Evolutionary conservation across 2,329 filamentous ascomycete species (phyloP).

Genomic region (Bipolaris sorokiniana): DNA sequence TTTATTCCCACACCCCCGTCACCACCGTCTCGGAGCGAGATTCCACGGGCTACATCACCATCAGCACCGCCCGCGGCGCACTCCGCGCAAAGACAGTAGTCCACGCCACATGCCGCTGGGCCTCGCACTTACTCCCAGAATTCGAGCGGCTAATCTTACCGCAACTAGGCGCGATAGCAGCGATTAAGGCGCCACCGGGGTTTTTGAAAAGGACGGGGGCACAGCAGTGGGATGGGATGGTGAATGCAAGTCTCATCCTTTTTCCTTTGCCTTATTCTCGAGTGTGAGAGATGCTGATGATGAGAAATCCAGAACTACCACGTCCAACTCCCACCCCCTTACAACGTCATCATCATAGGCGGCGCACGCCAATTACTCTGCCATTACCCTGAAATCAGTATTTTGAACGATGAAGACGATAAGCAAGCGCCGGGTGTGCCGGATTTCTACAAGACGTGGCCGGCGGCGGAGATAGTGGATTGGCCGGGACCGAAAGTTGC

Average conservation of each 20-base stretch:
- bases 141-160: slow-evolving; percentile 14
- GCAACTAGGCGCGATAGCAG: slow-evolving; percentile 5
- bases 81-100: slow-evolving; percentile 14
- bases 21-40: slow-evolving; percentile 13
- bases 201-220: slow-evolving; percentile 20
- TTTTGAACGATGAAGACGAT: slow-evolving; percentile 12
- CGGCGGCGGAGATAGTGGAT: slow-evolving; percentile 9
- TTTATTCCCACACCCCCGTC: slow-evolving; percentile 16
- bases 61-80: slow-evolving; percentile 9
- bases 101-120: slow-evolving; percentile 20
- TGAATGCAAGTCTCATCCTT: slow-evolving; percentile 9
- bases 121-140: slow-evolving; percentile 18
- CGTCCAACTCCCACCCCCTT: slow-evolving; percentile 16
- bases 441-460: slow-evolving; percentile 17
- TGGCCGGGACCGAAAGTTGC: slow-evolving; percentile 5
- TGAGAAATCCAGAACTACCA: slow-evolving; percentile 11
- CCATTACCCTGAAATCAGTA: slow-evolving; percentile 12
- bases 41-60: slow-evolving; percentile 9
- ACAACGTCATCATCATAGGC: slow-evolving; percentile 20
- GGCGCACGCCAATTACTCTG: slow-evolving; percentile 13
- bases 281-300: background rate
- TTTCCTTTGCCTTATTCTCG: background rate
- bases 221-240: slow-evolving; percentile 16
- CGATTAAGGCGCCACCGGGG: slow-evolving; percentile 13
- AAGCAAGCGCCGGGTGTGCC: slow-evolving; percentile 10